Percentiles rank a stretch among this genome's conserved stretches.
phyloP scores from a whole-genome alignment of 352 stramenopile genomes.

The Globisporangium cystogenes region DNA sequence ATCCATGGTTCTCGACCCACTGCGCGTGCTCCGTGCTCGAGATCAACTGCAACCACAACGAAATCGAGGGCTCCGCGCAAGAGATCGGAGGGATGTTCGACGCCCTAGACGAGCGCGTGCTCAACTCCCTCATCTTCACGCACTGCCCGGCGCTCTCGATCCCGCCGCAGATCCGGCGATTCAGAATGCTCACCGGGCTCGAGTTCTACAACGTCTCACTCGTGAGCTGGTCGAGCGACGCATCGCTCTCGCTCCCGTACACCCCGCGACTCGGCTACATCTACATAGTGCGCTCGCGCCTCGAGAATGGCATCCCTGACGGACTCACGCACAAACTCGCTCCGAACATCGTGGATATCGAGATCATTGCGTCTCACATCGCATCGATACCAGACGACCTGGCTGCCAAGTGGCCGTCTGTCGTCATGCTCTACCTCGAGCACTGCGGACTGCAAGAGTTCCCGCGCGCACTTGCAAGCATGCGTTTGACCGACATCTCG shows the following conservation, averaged over 20 bases:
- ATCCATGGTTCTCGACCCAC: too few species aligned
- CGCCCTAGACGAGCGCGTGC: too few species aligned
- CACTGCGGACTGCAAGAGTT: constrained; percentile 20
- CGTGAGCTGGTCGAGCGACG: constrained; percentile 13
- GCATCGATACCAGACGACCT: constrained; percentile 13
- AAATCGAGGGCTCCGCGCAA: too few species aligned
- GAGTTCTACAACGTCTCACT: constrained; percentile 29
- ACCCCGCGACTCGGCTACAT: constrained; percentile 17
- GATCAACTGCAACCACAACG: too few species aligned
- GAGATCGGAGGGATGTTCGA: too few species aligned
- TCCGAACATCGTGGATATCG: constrained; percentile 19
- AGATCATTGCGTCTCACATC: constrained; percentile 16
- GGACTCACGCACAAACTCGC: constrained; percentile 18
- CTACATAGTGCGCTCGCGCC: constrained; percentile 16
- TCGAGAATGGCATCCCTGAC: constrained; percentile 11
- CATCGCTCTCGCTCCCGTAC: constrained; percentile 14
- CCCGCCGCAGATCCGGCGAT: too few species aligned
- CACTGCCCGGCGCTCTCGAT: too few species aligned
- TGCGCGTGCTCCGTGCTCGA: too few species aligned
- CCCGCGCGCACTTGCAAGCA: constrained; percentile 9
- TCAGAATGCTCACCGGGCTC: too few species aligned
- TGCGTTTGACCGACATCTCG: constrained; percentile 22
- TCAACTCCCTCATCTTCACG: too few species aligned
- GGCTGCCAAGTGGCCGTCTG: constrained; percentile 16
- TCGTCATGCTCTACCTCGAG: constrained; percentile 26